phyloP scores from a whole-genome alignment of 1,284 basidiomycete species.

The Trichosporon ovoides region DNA sequence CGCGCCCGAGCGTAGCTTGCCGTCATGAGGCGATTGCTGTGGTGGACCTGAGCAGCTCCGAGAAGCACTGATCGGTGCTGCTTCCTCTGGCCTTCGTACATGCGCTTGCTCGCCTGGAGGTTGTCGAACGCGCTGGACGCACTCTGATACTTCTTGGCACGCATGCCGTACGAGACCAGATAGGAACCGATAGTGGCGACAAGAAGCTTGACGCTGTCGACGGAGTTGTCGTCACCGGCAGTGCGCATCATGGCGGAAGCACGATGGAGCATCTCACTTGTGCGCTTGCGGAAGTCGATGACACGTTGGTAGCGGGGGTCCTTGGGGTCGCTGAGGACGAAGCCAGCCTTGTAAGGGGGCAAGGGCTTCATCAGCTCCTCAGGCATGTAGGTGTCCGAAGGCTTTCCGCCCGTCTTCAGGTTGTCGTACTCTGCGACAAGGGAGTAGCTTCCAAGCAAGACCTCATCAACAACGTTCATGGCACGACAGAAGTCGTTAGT shows the following conservation, averaged over 20 bases:
- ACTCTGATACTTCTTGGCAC: conserved; percentile 39
- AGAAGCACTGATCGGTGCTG: conserved; percentile 41
- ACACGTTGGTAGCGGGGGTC: conserved; percentile 71
- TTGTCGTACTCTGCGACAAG: conserved; percentile 42
- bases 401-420: conserved; percentile 37
- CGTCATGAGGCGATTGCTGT: conserved; percentile 40
- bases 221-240: conserved; percentile 78
- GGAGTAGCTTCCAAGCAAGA: conserved; percentile 32
- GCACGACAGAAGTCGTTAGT: conserved; percentile 92
- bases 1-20: conserved; percentile 66
- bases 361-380: conserved; percentile 59
- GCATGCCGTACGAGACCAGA: conserved; percentile 43
- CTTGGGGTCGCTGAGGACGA: conserved; percentile 65
- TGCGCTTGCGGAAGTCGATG: conserved; percentile 58
- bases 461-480: conserved; percentile 44
- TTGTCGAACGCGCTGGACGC: conserved; percentile 34
- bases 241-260: conserved; percentile 65
- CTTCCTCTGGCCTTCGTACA: conserved; percentile 43
- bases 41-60: conserved; percentile 37
- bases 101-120: conserved; percentile 37
- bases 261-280: conserved; percentile 64
- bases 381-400: conserved; percentile 48
- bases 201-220: conserved; percentile 69
- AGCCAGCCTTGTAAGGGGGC: conserved; percentile 65
- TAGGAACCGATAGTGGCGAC: conserved; percentile 47